Conservation (phyloP, 768 basidiomycete species). For the Scleroderma citrinum region DNA sequence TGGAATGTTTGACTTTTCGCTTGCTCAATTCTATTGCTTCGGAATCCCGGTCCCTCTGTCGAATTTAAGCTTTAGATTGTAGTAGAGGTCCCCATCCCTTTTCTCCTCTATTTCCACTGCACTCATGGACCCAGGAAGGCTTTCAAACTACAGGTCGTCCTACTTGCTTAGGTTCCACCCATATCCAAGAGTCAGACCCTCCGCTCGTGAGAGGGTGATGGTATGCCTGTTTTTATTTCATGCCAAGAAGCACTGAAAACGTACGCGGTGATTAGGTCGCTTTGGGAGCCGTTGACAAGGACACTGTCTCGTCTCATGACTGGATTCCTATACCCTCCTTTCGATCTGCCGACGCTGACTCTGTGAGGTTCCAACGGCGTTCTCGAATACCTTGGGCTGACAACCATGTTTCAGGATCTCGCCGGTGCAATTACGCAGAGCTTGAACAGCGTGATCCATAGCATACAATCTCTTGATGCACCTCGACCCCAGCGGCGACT, state of each 20-base stretch:
- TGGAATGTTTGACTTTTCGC: background rate
- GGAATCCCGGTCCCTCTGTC: background rate
- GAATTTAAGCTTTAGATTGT: slow-evolving; percentile 1
- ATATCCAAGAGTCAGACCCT: slow-evolving; percentile 5
- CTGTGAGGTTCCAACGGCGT: too few relatives aligned
- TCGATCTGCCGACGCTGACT: too few relatives aligned
- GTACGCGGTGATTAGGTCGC: background rate
- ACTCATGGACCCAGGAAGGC: background rate
- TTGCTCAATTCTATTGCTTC: background rate
- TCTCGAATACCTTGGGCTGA: too few relatives aligned
- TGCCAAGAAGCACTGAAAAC: background rate
- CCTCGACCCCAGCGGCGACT: background rate
- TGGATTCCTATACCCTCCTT: background rate
- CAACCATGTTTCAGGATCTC: background rate
- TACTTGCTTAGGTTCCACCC: slow-evolving; percentile 9
- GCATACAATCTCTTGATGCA: background rate
- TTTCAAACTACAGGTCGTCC: slow-evolving; percentile 8
- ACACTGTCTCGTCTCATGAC: background rate
- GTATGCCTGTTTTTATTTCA: background rate
- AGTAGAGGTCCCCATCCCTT: background rate
- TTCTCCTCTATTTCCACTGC: background rate
- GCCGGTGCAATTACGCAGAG: background rate
- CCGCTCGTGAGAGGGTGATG: slow-evolving; percentile 5
- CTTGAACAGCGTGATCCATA: background rate
- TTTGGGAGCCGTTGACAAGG: background rate